A percentile compares a stretch with the other conserved stretches of the same genome.
Evolutionary conservation across 2,329 filamentous ascomycete genomes (phyloP).

Genomic region (Camillea tinctor): DNA sequence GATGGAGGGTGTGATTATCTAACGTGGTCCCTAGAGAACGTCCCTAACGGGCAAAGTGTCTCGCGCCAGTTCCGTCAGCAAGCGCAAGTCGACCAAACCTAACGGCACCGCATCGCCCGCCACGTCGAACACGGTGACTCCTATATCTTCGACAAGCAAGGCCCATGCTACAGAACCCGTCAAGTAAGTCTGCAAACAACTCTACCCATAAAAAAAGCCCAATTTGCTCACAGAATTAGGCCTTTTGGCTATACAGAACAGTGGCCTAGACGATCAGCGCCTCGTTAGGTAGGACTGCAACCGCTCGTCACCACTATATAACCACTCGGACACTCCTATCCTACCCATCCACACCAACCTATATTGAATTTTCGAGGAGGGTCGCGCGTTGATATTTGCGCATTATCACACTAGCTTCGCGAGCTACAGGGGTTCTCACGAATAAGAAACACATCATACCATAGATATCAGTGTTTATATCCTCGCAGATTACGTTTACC

Average conservation of each 20-base stretch:
- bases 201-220: not conserved
- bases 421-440: not conserved
- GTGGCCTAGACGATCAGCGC: constrained; percentile 33
- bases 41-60: constrained; percentile 13
- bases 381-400: not conserved
- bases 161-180: constrained; percentile 16
- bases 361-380: not conserved
- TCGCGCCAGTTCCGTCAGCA: constrained; percentile 9
- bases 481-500: not conserved
- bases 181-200: constrained; percentile 21
- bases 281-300: constrained; percentile 14
- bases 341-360: not conserved
- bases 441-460: not conserved
- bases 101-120: constrained; percentile 10
- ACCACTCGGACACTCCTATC: not conserved
- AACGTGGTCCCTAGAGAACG: constrained; percentile 9
- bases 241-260: constrained; percentile 32
- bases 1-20: constrained; percentile 1
- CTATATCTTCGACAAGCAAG: constrained; percentile 8
- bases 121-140: constrained; percentile 16
- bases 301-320: not conserved
- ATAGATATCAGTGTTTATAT: not conserved
- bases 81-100: constrained; percentile 12
- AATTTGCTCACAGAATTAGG: constrained; percentile 16
- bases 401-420: not conserved